These are phyloP conservation scores for Penicillium sp. DNA, from an alignment of 2,329 filamentous ascomycete species.

Conservation along the genomic window DNA sequence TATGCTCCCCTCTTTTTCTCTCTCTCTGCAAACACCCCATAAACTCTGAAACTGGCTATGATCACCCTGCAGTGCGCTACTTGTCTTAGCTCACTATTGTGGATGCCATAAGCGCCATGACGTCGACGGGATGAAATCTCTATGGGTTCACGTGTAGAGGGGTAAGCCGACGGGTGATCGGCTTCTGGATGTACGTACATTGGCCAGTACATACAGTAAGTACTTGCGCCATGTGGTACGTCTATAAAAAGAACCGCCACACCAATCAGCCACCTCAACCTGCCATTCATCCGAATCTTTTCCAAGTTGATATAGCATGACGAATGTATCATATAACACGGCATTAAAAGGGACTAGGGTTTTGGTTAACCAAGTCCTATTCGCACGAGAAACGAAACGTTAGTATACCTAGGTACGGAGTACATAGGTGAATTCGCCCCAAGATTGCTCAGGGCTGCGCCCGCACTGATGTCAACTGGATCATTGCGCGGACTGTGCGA, in stretches of 20 bases:
- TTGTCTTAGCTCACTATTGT: neutral
- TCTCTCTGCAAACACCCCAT: neutral
- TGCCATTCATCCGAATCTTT: neutral
- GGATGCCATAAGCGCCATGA: constrained; percentile 6
- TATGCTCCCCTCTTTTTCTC: neutral
- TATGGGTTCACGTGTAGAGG: neutral
- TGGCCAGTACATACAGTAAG: neutral
- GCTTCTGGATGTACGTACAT: neutral
- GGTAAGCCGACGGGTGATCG: neutral
- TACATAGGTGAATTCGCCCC: neutral
- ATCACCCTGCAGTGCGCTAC: neutral
- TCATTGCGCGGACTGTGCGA: neutral
- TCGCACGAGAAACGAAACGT: no score
- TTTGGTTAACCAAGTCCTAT: no score
- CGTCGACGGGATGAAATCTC: constrained; percentile 2
- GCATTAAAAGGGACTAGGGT: neutral
- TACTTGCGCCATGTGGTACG: neutral
- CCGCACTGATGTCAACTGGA: neutral
- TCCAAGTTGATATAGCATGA: neutral
- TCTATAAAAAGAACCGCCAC: constrained; percentile 10
- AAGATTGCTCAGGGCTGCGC: neutral
- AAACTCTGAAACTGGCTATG: neutral
- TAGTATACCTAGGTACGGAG: neutral
- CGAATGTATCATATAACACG: neutral
- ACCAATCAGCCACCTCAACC: neutral